phyloP scores from a whole-genome alignment of 495 filamentous ascomycete species.

The Rhypophila decipiens region DNA sequence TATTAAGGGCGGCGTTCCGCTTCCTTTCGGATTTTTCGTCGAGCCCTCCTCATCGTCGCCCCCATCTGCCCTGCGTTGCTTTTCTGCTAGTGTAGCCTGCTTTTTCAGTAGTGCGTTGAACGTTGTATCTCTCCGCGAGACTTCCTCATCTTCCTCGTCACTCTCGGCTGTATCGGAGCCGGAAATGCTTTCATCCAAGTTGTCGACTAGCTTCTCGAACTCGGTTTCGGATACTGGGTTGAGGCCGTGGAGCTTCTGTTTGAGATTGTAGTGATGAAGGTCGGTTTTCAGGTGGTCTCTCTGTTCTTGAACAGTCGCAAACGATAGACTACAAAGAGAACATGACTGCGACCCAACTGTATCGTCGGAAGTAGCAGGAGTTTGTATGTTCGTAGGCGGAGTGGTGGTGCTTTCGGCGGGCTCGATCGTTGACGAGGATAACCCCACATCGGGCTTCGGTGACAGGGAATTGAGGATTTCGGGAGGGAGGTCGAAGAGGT shows the following conservation, averaged over 20 bases:
- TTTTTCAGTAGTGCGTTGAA: conserved; percentile 71
- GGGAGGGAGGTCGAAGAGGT: conserved; percentile 78
- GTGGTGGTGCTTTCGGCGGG: conserved; percentile 12
- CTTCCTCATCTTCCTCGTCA: conserved; percentile 44
- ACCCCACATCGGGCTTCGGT: conserved; percentile 44
- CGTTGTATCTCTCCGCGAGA: conserved; percentile 49
- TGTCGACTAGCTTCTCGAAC: conserved; percentile 76
- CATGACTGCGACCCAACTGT: conserved; percentile 67
- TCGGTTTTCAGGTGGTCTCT: conserved; percentile 84
- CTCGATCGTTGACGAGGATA: conserved; percentile 20
- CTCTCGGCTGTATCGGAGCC: conserved; percentile 58
- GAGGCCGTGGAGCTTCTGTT: conserved; percentile 71
- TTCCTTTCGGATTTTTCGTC: conserved; percentile 39
- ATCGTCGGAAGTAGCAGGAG: conserved; percentile 24
- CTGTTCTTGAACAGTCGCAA: conserved; percentile 70
- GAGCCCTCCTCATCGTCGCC: conserved; percentile 45
- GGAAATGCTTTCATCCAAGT: conserved; percentile 86
- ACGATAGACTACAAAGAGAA: conserved; percentile 68
- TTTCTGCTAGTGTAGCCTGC: conserved; percentile 64
- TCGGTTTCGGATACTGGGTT: conserved; percentile 65
- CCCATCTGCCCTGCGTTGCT: conserved; percentile 20
- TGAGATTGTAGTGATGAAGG: conserved; percentile 88
- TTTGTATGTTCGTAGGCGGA: conserved; percentile 32
- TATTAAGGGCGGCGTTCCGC: conserved; percentile 68
- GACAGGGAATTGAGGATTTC: conserved; percentile 67